A percentile compares a stretch with the other conserved stretches of the same genome.
phyloP scores from a whole-genome alignment of 148 eudicot species.

The Fallopia convolvulus region DNA sequence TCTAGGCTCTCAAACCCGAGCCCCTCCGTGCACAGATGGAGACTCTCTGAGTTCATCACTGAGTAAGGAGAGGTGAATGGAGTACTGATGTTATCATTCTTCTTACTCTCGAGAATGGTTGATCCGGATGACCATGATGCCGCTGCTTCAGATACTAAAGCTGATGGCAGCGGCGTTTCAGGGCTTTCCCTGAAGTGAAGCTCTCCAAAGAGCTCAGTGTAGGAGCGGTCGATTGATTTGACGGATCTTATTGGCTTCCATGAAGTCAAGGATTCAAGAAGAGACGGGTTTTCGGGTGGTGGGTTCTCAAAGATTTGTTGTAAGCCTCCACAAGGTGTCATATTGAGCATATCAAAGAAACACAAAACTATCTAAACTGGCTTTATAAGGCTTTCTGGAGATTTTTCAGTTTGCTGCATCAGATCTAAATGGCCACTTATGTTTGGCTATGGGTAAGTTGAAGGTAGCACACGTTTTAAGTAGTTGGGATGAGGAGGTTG shows the following conservation, averaged over 20 bases:
- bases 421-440: not conserved
- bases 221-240: constrained; percentile 37
- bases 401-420: not conserved
- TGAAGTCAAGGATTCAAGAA: constrained; percentile 31
- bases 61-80: constrained; percentile 16
- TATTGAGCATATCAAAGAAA: constrained; percentile 10
- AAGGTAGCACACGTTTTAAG: not conserved
- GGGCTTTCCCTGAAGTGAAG: constrained; percentile 41
- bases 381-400: not conserved
- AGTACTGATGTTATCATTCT: constrained; percentile 12
- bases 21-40: constrained; percentile 77
- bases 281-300: constrained; percentile 39
- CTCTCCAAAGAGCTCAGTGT: constrained; percentile 63
- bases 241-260: not conserved
- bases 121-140: constrained; percentile 13
- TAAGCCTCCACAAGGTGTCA: constrained; percentile 69
- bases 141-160: constrained; percentile 13
- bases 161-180: not conserved
- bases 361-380: not conserved
- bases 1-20: constrained; percentile 80
- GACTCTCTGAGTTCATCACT: constrained; percentile 48
- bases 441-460: not conserved
- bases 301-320: constrained; percentile 59
- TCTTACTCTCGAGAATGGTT: not conserved
- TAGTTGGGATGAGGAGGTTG: not conserved